These are phyloP conservation scores for Discostella stelligeroides DNA, from an alignment of 108 stramenopile species.

Conservation along the genomic window DNA sequence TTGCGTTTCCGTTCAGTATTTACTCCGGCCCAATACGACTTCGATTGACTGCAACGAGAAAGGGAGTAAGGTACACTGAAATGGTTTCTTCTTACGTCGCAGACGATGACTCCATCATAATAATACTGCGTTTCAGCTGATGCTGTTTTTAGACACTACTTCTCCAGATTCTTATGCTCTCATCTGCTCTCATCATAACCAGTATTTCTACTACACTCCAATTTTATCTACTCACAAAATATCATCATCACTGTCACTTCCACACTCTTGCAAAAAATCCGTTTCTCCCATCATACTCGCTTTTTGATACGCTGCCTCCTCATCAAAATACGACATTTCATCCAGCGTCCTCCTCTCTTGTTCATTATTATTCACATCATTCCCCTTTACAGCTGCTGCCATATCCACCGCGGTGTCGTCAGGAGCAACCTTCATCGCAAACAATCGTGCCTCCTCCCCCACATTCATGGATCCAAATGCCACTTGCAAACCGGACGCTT, in stretches of 20 bases:
- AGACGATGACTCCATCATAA: too few species aligned
- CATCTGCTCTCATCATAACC: too few species aligned
- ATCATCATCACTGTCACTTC: slow-evolving; percentile 53
- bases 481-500: slow-evolving; percentile 44
- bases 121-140: too few species aligned
- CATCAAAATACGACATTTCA: slow-evolving; percentile 20
- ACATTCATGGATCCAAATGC: slow-evolving; percentile 43
- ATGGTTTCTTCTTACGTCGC: too few species aligned
- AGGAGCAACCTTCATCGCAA: slow-evolving; percentile 16
- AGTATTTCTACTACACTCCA: too few species aligned
- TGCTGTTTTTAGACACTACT: too few species aligned
- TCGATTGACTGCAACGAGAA: too few species aligned
- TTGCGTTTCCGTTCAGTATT: too few species aligned
- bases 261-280: slow-evolving; percentile 41
- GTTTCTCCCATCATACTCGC: not conserved
- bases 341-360: not conserved
- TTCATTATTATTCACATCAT: slow-evolving; percentile 4
- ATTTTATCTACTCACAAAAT: slow-evolving; percentile 27
- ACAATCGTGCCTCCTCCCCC: slow-evolving; percentile 24
- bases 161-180: too few species aligned
- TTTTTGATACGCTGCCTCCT: slow-evolving; percentile 43
- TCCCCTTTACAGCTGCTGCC: not conserved
- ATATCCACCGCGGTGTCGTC: slow-evolving; percentile 6
- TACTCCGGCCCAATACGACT: too few species aligned
- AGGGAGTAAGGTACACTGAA: too few species aligned